These are phyloP conservation scores for Claviceps capensis DNA, from an alignment of 2,329 filamentous ascomycete species.

Conservation along the genomic window DNA sequence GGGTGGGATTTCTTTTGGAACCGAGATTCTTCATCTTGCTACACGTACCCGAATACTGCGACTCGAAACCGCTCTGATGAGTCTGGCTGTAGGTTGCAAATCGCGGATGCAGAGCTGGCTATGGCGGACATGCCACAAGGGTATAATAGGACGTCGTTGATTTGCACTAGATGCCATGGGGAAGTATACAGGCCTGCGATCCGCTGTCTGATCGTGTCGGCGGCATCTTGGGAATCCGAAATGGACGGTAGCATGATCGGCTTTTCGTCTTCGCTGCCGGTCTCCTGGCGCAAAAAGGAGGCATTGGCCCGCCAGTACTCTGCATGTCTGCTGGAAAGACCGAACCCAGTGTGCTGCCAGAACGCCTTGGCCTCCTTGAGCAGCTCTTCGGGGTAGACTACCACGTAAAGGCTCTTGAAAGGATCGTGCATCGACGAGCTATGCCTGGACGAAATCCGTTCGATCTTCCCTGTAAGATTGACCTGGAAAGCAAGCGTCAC, in stretches of 20 bases:
- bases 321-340: conserved; percentile 16
- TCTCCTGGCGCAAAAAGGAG: conserved; percentile 5
- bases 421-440: background rate
- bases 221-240: conserved; percentile 6
- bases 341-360: conserved; percentile 18
- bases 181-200: conserved; percentile 12
- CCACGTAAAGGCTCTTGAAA: conserved; percentile 7
- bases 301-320: conserved; percentile 13
- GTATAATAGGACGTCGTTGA: conserved; percentile 32
- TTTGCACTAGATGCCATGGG: conserved; percentile 1
- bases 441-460: background rate
- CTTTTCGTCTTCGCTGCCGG: background rate
- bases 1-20: background rate
- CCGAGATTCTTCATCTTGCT: background rate
- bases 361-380: conserved; percentile 14
- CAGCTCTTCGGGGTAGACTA: conserved; percentile 8
- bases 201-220: conserved; percentile 5
- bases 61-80: conserved; percentile 6
- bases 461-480: background rate
- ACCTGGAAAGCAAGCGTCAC: background rate
- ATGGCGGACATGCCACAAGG: conserved; percentile 40
- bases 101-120: conserved; percentile 10
- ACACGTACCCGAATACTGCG: conserved; percentile 16
- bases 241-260: background rate
- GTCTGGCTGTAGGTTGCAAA: conserved; percentile 2